Base-by-base conservation (phyloP, 1,284 basidiomycete species). In the Apiotrichum laibachii region DNA sequence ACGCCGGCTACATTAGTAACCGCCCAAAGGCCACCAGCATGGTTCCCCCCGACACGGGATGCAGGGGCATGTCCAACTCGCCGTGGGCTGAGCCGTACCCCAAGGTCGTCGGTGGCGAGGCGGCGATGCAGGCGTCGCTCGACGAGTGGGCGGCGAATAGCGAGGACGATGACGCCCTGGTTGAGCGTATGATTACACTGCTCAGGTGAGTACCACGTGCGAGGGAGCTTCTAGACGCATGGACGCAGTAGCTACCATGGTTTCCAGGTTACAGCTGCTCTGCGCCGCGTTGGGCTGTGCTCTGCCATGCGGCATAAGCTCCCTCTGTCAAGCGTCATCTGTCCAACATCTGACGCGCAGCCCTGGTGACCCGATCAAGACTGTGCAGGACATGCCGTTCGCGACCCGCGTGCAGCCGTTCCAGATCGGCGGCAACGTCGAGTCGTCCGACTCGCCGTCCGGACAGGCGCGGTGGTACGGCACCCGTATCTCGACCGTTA, bases 401-500 rank as follows among this genome's bases (percentile, higher is more conserved):
- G 66, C 67, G 15, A 76, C 70, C 12, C 63, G 64, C 31, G 59
- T 76, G 12, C 60, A 59, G 4, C 70, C 72, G 0, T 43, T 76
- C 39, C 48, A 50, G 6, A 48, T 75, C 12, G 63, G 65, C 34
- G 19, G 53, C 42, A 34, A 50, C 43, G 39, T 43, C 18, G 56
- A 40, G 4, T 42, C 48, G 6, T n/a, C 18, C 34, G 34, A 49
- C 11, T 10, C 44, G 18, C 48, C 33, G 51, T 57, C 9, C 57
- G 51, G 42, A 2, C 5, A 43, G 19, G 12, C 15, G 11, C 26
- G 68, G 39, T 75, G 74, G 68, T 77, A 77, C 39, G 77, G 72
- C 4, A 79, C 77, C 0, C 57, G 75, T 43, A 62, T 76, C 16
- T 66, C 73, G 10, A 77, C 76, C 3, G 68, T 77, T 26, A 71